A percentile compares a stretch with the other conserved stretches of the same genome.
Evolutionary conservation across 2,329 filamentous ascomycete genomes (phyloP).

Genomic region (Fusarium setosum): DNA sequence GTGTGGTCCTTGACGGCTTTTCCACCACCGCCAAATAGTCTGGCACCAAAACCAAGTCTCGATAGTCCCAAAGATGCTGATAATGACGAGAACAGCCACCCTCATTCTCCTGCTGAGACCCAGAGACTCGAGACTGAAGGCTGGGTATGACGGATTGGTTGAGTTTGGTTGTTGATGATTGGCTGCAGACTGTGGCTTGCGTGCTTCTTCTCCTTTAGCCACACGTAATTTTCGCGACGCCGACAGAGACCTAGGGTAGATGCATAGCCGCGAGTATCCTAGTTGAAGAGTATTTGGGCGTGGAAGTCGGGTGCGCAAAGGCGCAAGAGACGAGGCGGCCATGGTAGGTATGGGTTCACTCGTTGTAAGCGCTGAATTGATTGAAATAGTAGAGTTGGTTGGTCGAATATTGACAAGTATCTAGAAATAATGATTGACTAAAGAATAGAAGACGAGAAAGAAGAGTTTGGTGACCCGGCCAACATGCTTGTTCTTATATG

Average conservation of each 20-base stretch:
- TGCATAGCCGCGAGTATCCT: background rate
- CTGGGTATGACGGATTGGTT: slow-evolving; percentile 32
- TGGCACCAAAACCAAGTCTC: slow-evolving; percentile 49
- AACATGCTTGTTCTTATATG: background rate
- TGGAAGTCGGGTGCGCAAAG: background rate
- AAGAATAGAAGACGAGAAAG: background rate
- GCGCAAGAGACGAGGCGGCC: background rate
- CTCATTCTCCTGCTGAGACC: slow-evolving; percentile 46
- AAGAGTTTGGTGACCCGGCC: background rate
- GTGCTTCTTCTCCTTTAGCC: background rate
- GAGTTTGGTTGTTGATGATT: background rate
- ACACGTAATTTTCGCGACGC: fast-evolving
- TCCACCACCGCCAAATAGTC: slow-evolving; percentile 45
- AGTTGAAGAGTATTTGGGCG: background rate
- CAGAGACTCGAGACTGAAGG: slow-evolving; percentile 41
- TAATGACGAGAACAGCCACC: slow-evolving; percentile 36
- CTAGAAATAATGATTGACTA: background rate
- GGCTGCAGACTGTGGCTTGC: background rate
- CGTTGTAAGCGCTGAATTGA: too few species aligned
- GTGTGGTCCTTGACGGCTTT: background rate
- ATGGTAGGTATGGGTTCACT: too few species aligned
- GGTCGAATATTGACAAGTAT: background rate
- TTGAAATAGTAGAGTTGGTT: background rate
- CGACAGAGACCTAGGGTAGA: background rate
- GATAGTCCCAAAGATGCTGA: slow-evolving; percentile 47